Percentiles rank a stretch among this genome's conserved stretches.
These are phyloP conservation scores for Hemileccinum rubropunctum DNA, from an alignment of 768 basidiomycete genomes.

Conservation along the genomic window DNA sequence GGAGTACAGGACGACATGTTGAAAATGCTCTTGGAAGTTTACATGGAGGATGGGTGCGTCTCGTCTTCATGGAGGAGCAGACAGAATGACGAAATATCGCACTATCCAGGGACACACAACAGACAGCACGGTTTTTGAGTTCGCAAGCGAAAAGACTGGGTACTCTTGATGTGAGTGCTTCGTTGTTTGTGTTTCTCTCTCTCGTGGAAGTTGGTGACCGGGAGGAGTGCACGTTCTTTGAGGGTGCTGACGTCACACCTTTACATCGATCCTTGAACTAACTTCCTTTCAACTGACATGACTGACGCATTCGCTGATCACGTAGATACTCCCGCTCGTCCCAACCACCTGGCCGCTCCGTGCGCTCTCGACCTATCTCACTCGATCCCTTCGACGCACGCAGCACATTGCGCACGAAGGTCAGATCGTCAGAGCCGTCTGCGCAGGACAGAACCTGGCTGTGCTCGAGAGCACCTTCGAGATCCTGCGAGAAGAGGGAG, in stretches of 20 bases:
- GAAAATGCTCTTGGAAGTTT: constrained; percentile 73
- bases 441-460: constrained; percentile 76
- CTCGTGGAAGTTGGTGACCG: not conserved
- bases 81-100: not conserved
- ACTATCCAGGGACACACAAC: constrained; percentile 47
- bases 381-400: constrained; percentile 73
- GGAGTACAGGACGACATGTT: constrained; percentile 55
- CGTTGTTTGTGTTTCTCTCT: not conserved
- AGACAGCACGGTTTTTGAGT: constrained; percentile 68
- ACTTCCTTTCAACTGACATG: not conserved
- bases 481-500: constrained; percentile 59
- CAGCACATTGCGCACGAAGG: constrained; percentile 70
- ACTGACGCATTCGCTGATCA: not conserved
- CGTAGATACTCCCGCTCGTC: constrained; percentile 62
- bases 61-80: not conserved
- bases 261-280: not conserved
- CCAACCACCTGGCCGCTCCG: constrained; percentile 77
- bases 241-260: not conserved
- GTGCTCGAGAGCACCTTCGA: constrained; percentile 61
- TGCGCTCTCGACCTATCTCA: constrained; percentile 71
- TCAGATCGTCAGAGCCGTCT: constrained; percentile 74
- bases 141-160: constrained; percentile 81
- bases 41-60: constrained; percentile 74
- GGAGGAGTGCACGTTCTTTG: not conserved
- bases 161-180: constrained; percentile 61